Conservation (phyloP, 768 basidiomycete species). For the Boletales sp. region DNA sequence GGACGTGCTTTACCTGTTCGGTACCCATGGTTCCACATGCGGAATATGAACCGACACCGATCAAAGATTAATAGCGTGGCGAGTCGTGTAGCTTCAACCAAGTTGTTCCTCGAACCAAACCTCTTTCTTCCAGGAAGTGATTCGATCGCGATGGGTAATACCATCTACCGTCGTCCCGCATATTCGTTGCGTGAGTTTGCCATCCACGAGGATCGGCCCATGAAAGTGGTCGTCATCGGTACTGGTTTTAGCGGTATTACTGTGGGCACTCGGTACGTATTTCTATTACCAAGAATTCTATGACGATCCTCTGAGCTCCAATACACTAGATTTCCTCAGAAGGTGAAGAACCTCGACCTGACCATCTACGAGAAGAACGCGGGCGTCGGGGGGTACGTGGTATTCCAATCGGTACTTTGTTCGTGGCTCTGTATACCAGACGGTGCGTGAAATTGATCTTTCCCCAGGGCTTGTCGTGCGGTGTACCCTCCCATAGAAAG, state of each 20-base stretch:
- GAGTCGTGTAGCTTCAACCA: no score
- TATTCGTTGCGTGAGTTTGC: constrained; percentile 40
- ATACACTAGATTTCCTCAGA: constrained; percentile 45
- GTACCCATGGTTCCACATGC: no score
- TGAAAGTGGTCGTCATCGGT: constrained; percentile 54
- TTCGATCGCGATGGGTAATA: no score
- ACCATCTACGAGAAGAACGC: constrained; percentile 57
- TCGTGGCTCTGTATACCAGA: constrained; percentile 21
- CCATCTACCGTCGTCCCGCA: no score
- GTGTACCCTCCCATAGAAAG: constrained; percentile 56
- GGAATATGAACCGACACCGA: no score
- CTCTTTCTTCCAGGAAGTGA: no score
- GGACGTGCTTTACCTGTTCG: no score
- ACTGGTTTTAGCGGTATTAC: constrained; percentile 60
- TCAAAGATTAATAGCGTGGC: no score
- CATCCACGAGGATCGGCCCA: constrained; percentile 51
- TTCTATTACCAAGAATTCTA: not conserved
- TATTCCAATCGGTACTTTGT: constrained; percentile 51
- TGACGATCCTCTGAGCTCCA: not conserved
- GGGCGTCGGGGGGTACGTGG: constrained; percentile 66
- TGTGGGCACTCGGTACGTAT: constrained; percentile 49
- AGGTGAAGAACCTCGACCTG: constrained; percentile 49
- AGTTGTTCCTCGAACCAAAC: no score
- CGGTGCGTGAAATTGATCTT: no score
- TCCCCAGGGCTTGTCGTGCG: constrained; percentile 52